Evolutionary conservation across 2,329 filamentous ascomycete species (phyloP), one percentile per base, ranked within the genome.

Genomic region (Eutypa lata): DNA sequence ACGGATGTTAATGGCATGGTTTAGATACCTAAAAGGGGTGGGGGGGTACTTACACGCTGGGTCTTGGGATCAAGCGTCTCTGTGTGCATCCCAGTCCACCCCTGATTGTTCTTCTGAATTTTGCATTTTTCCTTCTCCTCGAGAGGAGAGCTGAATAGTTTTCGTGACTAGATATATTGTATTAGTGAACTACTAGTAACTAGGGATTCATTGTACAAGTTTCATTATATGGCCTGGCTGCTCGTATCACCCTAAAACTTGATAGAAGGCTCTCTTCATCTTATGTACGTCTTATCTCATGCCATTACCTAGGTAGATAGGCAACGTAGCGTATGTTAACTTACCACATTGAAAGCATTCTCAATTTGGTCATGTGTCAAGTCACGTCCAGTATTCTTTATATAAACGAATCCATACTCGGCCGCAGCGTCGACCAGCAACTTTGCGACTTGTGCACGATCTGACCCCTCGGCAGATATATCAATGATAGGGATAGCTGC

Each of bases 361-460:
- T 89, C 79, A 40, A 97, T 83, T 50, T 86, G 81, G 26, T 79
- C 71, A 0, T 79, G 72, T 0, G 87, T 76, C 47, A 97, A 90
- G 55, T 88, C 84, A 13, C 78, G 76, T 43, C 86, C 87, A 21
- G 84, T 80, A 65, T 90, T 92, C 65, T 85, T 87, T 64, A 97
- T 85, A 68, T 94, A 97, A 56, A 97, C 83, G 71, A 97, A 97
- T 56, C 93, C 93, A 71, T 91, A 88, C 50, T 87, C 84, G 37
- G 85, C 82, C 2, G 91, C 92, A 1, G 93, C 93, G 55, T 88
- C 81, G 42, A 97, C 84, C 42, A 97, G 79, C 57, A 84, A 80
- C 51, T 83, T 83, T 49, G 88, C 88, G 19, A 84, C 73, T 45
- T 75, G 70, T n/a, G 68, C 67, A 53, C 80, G 73, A 10, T 87